Conservation (phyloP, 257 asterid species). For the Ophiorrhiza pumila region DNA sequence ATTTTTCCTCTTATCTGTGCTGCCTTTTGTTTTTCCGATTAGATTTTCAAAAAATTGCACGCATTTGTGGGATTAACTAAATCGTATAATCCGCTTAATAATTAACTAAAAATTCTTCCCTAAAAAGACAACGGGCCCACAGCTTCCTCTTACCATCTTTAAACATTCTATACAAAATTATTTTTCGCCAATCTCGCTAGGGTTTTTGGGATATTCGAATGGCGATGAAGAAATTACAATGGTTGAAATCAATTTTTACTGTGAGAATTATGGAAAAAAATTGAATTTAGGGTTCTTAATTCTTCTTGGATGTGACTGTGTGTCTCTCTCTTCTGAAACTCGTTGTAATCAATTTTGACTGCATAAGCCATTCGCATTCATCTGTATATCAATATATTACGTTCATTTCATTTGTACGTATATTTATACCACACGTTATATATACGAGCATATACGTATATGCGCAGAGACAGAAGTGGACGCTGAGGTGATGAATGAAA, state of each 20-base stretch:
- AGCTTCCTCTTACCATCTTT: too few species aligned
- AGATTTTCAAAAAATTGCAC: too few species aligned
- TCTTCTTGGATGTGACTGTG: background rate
- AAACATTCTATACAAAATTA: too few species aligned
- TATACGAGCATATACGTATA: background rate
- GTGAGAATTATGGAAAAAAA: background rate
- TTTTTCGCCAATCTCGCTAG: too few species aligned
- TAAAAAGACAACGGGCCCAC: too few species aligned
- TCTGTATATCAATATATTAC: background rate
- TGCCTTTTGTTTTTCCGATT: too few species aligned
- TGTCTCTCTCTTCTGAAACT: background rate
- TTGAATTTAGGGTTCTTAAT: too few species aligned
- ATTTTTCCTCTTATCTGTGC: too few species aligned
- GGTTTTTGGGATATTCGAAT: background rate
- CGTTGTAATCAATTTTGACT: background rate
- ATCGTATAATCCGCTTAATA: too few species aligned
- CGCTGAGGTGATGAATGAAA: conserved; percentile 3
- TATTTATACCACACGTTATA: background rate
- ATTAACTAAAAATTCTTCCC: too few species aligned
- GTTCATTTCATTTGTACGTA: too few species aligned
- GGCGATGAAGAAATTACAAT: background rate
- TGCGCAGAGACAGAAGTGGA: background rate
- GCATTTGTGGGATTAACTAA: too few species aligned
- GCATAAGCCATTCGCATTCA: background rate
- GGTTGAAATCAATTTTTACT: background rate